Conservation (phyloP, 805 yeast genomes). For the Priceomyces melissophilus region DNA sequence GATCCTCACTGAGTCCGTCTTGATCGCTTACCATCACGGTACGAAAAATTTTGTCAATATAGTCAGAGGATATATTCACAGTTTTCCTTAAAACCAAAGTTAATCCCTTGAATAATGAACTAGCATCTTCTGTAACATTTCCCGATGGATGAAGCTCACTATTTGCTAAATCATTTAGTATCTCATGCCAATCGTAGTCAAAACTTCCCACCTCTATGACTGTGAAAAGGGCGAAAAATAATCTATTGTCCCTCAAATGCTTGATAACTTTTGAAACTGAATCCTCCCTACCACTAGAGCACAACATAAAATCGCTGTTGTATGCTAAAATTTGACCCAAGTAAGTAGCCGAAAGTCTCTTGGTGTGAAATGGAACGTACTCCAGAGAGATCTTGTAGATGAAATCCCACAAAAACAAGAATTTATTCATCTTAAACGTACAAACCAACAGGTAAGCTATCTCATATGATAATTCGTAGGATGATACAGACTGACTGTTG, state of each 20-base stretch:
- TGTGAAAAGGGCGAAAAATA: constrained; percentile 7
- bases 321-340: constrained; percentile 14
- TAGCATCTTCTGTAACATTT: constrained; percentile 33
- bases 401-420: constrained; percentile 30
- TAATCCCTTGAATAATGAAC: constrained; percentile 24
- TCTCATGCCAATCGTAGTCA: background rate
- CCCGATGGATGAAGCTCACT: constrained; percentile 3
- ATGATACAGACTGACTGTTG: constrained; percentile 38
- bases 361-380: constrained; percentile 34
- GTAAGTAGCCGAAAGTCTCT: constrained; percentile 41
- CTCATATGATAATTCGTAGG: constrained; percentile 13
- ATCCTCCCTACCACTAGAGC: no score
- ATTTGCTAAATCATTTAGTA: background rate
- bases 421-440: constrained; percentile 7
- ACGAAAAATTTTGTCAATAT: constrained; percentile 9
- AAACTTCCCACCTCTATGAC: background rate
- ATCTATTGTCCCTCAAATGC: background rate
- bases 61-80: background rate
- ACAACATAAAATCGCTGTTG: background rate
- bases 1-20: constrained; percentile 7
- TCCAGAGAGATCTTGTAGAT: constrained; percentile 27
- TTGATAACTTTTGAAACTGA: background rate
- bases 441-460: no score
- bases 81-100: background rate
- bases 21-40: constrained; percentile 10